Evolutionary conservation across 2,329 filamentous ascomycete genomes (phyloP).

Genomic region (Venturiaceae sp.): DNA sequence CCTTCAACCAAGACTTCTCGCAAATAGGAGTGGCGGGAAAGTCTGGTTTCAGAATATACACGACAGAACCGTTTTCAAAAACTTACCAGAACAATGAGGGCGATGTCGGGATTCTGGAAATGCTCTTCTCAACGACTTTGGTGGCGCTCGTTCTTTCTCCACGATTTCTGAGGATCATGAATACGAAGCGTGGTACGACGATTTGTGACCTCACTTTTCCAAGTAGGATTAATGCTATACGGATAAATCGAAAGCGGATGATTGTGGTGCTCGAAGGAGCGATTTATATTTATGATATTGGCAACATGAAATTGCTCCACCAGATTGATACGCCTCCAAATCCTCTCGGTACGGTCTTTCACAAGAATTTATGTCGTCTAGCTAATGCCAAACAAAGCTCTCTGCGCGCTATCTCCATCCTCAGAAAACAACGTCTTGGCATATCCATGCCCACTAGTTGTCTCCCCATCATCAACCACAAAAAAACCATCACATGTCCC

Average conservation of each 20-base stretch:
- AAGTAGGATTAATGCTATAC: constrained; percentile 88
- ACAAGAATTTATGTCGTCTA: background rate
- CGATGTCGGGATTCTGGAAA: constrained; percentile 93
- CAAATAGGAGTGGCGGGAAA: constrained; percentile 95
- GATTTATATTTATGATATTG: constrained; percentile 97
- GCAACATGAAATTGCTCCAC: constrained; percentile 91
- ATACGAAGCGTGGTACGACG: constrained; percentile 83
- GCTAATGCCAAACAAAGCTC: constrained; percentile 40
- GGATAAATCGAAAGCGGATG: constrained; percentile 86
- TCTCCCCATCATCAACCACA: constrained; percentile 33
- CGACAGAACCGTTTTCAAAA: constrained; percentile 91
- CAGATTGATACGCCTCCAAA: constrained; percentile 94
- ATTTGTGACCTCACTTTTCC: constrained; percentile 99
- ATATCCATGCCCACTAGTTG: constrained; percentile 63
- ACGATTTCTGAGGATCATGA: constrained; percentile 86
- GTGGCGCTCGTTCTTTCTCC: constrained; percentile 91
- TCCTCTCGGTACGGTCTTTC: constrained; percentile 61
- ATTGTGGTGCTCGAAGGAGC: constrained; percentile 91
- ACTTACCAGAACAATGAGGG: constrained; percentile 91
- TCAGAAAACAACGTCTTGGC: constrained; percentile 94
- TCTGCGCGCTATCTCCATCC: constrained; percentile 86
- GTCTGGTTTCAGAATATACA: constrained; percentile 91
- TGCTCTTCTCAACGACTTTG: constrained; percentile 96
- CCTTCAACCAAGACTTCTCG: constrained; percentile 98
- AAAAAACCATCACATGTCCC: constrained; percentile 71